Conservation (phyloP, 2,329 filamentous ascomycete genomes). For the Cladophialophora chaetospira region DNA sequence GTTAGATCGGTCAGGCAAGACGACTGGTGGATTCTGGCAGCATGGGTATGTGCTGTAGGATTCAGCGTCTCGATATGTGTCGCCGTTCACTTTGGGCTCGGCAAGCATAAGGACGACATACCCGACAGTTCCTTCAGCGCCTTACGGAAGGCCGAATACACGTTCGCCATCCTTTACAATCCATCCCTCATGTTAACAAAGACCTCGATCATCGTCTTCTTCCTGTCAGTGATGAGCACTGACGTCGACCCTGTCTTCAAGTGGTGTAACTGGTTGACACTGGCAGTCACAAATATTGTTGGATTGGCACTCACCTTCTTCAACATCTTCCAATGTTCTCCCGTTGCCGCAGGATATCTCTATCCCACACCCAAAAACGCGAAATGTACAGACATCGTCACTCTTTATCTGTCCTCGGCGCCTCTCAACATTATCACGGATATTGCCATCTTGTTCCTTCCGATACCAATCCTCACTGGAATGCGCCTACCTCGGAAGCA, state of each 20-base stretch:
- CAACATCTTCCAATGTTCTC: constrained; percentile 83
- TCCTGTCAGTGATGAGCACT: constrained; percentile 69
- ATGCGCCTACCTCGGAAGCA: constrained; percentile 84
- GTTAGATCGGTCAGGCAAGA: constrained; percentile 72
- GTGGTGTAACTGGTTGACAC: constrained; percentile 76
- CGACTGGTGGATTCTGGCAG: constrained; percentile 77
- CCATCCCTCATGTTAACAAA: constrained; percentile 59
- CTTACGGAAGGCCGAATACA: constrained; percentile 57
- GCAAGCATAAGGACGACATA: constrained; percentile 46
- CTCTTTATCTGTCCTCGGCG: constrained; percentile 70
- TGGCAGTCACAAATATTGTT: constrained; percentile 75
- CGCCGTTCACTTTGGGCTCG: constrained; percentile 47
- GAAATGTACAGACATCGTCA: constrained; percentile 63
- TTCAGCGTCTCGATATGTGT: constrained; percentile 51
- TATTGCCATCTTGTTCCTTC: constrained; percentile 80
- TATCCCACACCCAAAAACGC: constrained; percentile 49
- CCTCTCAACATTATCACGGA: constrained; percentile 93
- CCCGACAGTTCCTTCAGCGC: constrained; percentile 34
- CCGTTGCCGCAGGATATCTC: constrained; percentile 69
- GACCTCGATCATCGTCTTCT: constrained; percentile 89
- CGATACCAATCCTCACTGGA: constrained; percentile 81
- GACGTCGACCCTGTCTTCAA: constrained; percentile 76
- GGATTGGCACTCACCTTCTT: constrained; percentile 79
- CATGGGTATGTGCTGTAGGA: constrained; percentile 65
- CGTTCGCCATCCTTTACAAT: constrained; percentile 61